A percentile compares a stretch with the other conserved stretches of the same genome.
Conservation (phyloP, 305 asterid genomes). For the Striga hermonthica region DNA sequence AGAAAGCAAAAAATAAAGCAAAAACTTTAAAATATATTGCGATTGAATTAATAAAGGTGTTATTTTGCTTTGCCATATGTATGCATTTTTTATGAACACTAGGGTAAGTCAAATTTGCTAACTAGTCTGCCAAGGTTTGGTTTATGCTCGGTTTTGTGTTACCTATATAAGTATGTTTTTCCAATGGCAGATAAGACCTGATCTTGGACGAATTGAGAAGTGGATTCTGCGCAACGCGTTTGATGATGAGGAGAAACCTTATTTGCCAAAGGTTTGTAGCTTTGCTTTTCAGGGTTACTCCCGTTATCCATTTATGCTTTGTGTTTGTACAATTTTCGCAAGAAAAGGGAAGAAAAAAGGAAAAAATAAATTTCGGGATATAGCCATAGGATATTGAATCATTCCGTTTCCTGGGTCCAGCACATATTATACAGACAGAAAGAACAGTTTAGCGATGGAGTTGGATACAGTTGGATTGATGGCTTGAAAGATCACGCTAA, state of each 20-base stretch:
- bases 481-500: constrained; percentile 90
- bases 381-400: constrained; percentile 18
- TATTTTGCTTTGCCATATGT: neutral
- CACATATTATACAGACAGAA: constrained; percentile 95
- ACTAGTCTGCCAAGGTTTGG: constrained; percentile 12
- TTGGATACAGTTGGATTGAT: constrained; percentile 98
- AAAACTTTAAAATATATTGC: constrained; percentile 7
- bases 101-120: neutral
- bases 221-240: constrained; percentile 93
- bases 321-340: neutral
- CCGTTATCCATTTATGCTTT: neutral
- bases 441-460: constrained; percentile 99
- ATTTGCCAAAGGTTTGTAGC: constrained; percentile 81
- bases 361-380: neutral
- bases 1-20: neutral
- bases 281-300: constrained; percentile 12
- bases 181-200: constrained; percentile 64
- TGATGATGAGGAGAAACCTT: constrained; percentile 87
- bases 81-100: neutral
- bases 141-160: neutral
- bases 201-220: constrained; percentile 93
- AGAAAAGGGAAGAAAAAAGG: neutral
- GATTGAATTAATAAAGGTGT: neutral
- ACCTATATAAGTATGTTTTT: neutral
- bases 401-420: constrained; percentile 41